phyloP scores from a whole-genome alignment of 768 basidiomycete species.

The Obba rivulosa region DNA sequence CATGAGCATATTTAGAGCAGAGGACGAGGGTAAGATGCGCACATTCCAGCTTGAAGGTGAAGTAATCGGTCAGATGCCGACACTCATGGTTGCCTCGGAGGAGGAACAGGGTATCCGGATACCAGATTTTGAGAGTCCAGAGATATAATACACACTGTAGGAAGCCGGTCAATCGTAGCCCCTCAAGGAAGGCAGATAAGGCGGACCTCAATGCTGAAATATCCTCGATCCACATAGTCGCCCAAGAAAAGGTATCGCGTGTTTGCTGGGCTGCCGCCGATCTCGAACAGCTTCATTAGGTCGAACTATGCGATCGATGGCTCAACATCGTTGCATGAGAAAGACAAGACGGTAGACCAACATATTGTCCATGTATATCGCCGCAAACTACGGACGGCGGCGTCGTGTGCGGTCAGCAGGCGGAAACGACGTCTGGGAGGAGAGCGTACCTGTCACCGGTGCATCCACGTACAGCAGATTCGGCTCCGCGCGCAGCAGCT shows the following conservation, averaged over 20 bases:
- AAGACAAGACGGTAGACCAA: conserved; percentile 36
- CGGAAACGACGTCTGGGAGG: not conserved
- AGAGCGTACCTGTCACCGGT: conserved; percentile 83
- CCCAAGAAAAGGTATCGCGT: conserved; percentile 72
- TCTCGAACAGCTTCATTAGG: conserved; percentile 76
- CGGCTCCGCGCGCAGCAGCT: conserved; percentile 75
- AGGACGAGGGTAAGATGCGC: conserved; percentile 25
- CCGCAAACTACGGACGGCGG: conserved; percentile 52
- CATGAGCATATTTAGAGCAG: not conserved
- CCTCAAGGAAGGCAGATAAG: not conserved
- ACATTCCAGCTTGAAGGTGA: conserved; percentile 99
- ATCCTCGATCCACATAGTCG: conserved; percentile 72
- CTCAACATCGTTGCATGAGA: conserved; percentile 4
- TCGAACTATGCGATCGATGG: conserved; percentile 45
- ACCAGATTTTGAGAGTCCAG: conserved; percentile 99
- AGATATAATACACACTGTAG: conserved; percentile 91
- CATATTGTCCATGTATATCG: conserved; percentile 99
- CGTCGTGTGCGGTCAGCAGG: conserved; percentile 1
- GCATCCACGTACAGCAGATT: conserved; percentile 95
- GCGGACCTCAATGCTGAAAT: conserved; percentile 67
- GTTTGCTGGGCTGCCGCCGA: conserved; percentile 68
- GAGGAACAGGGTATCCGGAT: conserved; percentile 93
- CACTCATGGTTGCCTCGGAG: conserved; percentile 99
- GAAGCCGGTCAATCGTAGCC: conserved; percentile 7
- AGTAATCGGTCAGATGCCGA: conserved; percentile 96